These are phyloP conservation scores for Lathyrus sativus DNA, from an alignment of 306 rosid genomes.

Conservation along the genomic window DNA sequence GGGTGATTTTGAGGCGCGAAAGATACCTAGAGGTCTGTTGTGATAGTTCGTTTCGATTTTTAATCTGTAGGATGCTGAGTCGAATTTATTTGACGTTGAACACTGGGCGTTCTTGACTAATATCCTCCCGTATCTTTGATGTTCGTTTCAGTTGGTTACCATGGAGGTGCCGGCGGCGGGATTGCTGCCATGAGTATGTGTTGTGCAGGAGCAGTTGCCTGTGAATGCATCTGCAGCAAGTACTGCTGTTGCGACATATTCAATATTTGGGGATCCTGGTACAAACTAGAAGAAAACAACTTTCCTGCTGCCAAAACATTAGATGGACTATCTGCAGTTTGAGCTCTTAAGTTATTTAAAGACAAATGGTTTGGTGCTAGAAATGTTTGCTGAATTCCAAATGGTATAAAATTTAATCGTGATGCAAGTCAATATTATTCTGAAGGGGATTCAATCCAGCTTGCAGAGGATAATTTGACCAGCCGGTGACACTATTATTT, in stretches of 20 bases:
- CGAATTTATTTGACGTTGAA: no score
- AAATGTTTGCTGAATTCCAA: conserved; percentile 70
- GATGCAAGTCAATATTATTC: conserved; percentile 64
- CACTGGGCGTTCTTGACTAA: no score
- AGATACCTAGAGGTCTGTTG: no score
- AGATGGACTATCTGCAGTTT: conserved; percentile 61
- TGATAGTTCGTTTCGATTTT: no score
- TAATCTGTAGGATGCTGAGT: no score
- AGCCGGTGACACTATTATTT: conserved; percentile 59
- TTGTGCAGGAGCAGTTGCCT: conserved; percentile 64
- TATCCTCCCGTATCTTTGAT: no score
- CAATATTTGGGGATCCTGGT: conserved; percentile 82
- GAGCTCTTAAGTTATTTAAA: conserved; percentile 55
- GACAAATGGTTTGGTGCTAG: conserved; percentile 67
- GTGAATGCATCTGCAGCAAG: conserved; percentile 78
- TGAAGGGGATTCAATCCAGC: conserved; percentile 62
- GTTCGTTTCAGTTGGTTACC: no score
- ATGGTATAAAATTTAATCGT: conserved; percentile 64
- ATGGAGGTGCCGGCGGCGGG: no score
- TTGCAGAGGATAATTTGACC: conserved; percentile 68
- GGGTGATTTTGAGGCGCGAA: no score
- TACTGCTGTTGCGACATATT: conserved; percentile 84
- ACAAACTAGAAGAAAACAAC: conserved; percentile 63
- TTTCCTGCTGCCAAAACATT: conserved; percentile 62
- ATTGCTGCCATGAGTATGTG: no score